phyloP scores from a whole-genome alignment of 2,329 filamentous ascomycete genomes.

The Trichoderma guizhouense region DNA sequence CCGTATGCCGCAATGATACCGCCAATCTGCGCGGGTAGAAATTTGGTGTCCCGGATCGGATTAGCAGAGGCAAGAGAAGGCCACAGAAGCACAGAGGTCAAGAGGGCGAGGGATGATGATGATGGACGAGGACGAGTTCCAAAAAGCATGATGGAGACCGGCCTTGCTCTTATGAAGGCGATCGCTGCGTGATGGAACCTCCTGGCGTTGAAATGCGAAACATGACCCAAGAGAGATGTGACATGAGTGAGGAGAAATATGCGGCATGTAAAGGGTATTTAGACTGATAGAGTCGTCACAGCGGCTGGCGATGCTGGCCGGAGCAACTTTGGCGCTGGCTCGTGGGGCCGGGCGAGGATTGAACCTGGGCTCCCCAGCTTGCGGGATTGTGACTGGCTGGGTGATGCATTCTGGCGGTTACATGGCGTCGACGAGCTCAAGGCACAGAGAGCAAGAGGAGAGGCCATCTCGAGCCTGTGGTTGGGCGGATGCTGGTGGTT shows the following conservation, averaged over 20 bases:
- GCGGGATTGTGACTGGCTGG: slow-evolving; percentile 30
- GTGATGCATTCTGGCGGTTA: slow-evolving; percentile 38
- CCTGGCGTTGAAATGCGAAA: slow-evolving; percentile 48
- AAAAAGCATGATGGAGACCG: slow-evolving; percentile 41
- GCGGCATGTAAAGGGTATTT: slow-evolving; percentile 49
- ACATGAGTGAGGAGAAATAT: slow-evolving; percentile 41
- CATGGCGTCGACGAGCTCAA: slow-evolving; percentile 37
- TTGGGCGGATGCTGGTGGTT: slow-evolving; percentile 40
- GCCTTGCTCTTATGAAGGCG: slow-evolving; percentile 30
- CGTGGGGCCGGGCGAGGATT: slow-evolving; percentile 11
- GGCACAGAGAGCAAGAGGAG: slow-evolving; percentile 20
- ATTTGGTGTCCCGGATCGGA: slow-evolving; percentile 26
- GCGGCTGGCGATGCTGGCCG: slow-evolving; percentile 50
- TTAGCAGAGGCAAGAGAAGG: slow-evolving; percentile 30
- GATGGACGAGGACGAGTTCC: slow-evolving; percentile 26
- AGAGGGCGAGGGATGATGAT: slow-evolving; percentile 27
- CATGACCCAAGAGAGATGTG: slow-evolving; percentile 47
- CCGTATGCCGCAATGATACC: slow-evolving; percentile 83
- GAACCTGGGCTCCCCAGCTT: slow-evolving; percentile 26
- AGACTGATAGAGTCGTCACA: slow-evolving; percentile 29
- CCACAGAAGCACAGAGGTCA: slow-evolving; percentile 28
- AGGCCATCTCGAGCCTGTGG: slow-evolving; percentile 32
- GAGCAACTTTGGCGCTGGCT: slow-evolving; percentile 34
- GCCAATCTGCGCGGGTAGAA: slow-evolving; percentile 77
- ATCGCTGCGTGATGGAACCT: slow-evolving; percentile 39